Evolutionary conservation across 192 early-diverging fungal species (phyloP), one percentile per base, ranked within the genome.

Genomic region (Coemansia sp.): DNA sequence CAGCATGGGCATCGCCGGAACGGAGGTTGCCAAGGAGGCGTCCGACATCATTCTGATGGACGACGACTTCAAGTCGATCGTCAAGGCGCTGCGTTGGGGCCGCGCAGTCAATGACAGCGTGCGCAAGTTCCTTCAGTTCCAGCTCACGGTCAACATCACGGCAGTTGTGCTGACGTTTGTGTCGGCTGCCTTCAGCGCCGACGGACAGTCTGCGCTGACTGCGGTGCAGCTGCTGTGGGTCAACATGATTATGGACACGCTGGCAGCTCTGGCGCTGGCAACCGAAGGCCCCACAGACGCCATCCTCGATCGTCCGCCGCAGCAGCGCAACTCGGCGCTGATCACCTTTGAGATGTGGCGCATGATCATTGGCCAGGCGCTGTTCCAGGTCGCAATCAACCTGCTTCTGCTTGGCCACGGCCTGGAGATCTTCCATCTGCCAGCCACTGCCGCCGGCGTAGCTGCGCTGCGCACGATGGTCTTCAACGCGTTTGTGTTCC

Each of bases 221-320:
- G 93, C 94, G 8, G 90, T 96, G 42, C 96, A 98, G 77, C 81
- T 98, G 69, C 86, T 98, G 52, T 98, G 94, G 92, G 89, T 98
- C 41, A 98, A 96, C 79, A 81, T 98, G 83, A 95, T 96, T 71
- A 95, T 95, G 93, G 93, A 95, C 76, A 93, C 94, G 1, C 85
- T 96, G 49, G 94, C 95, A 19, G 94, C 94, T 16, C 84, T 96
- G 44, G 94, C 93, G n/a, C 85, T 98, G 32, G 94, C 94, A 15
- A 94, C 93, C 3, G 97, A 99, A 61, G 89, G 90, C 32, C 93
- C 96, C 19, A 93, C 91, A 15, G 88, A 89, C 52, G 93, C 92
- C 0, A 85, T 98, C 38, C 82, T 99, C 47, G 74, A 89, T 44
- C 88, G 95, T 39, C 84, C 87, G 56, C 97, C 97, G 9, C 86